Percentiles rank a stretch among this genome's conserved stretches.
Evolutionary conservation across 768 basidiomycete genomes (phyloP).

Genomic region (Mycena crocata): DNA sequence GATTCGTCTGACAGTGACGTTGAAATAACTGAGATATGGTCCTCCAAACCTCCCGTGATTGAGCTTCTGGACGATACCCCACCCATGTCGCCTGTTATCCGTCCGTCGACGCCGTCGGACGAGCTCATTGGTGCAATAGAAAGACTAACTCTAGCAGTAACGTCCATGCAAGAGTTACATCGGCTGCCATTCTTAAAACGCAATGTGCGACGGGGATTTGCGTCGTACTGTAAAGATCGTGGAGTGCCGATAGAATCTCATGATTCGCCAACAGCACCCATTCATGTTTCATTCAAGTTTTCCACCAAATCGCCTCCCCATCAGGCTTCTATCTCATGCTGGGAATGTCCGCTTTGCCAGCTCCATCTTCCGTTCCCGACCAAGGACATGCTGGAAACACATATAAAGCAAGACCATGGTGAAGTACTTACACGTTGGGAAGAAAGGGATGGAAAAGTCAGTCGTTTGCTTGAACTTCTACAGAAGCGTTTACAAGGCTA

Average conservation of each 20-base stretch:
- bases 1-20: constrained; percentile 7
- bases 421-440: constrained; percentile 54
- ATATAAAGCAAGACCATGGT: constrained; percentile 62
- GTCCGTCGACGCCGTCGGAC: constrained; percentile 41
- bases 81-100: constrained; percentile 11
- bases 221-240: constrained; percentile 49
- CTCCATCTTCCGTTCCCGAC: constrained; percentile 56
- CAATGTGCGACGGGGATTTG: constrained; percentile 63
- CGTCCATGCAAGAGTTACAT: constrained; percentile 51
- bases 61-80: constrained; percentile 32
- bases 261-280: not conserved
- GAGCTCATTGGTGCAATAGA: constrained; percentile 51
- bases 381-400: constrained; percentile 56
- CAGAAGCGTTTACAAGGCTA: not conserved
- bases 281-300: constrained; percentile 26
- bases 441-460: constrained; percentile 35
- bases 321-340: constrained; percentile 37
- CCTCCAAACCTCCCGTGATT: constrained; percentile 20
- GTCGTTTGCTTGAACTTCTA: not conserved
- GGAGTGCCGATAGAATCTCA: constrained; percentile 46
- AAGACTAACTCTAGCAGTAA: constrained; percentile 40
- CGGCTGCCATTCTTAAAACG: constrained; percentile 69
- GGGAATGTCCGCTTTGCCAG: constrained; percentile 66
- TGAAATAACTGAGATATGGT: constrained; percentile 9
- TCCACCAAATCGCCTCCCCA: constrained; percentile 34